phyloP scores from a whole-genome alignment of 176 grass and related monocot species.

The Leersia perrieri region DNA sequence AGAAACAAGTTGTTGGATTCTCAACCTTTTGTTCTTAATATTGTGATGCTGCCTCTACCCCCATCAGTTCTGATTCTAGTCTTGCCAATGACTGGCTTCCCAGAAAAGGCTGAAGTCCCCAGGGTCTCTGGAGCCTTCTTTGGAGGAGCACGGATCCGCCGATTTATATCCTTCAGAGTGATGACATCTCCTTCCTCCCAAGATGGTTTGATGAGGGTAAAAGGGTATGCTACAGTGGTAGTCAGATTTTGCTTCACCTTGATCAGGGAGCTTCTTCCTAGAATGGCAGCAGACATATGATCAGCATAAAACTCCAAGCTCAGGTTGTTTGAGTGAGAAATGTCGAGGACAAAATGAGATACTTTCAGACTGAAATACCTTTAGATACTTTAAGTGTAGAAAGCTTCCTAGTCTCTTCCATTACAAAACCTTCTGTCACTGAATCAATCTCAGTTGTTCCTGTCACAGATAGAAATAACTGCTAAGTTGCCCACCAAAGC shows the following conservation, averaged over 20 bases:
- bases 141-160: slow-evolving; percentile 59
- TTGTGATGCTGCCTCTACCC: slow-evolving; percentile 95
- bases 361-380: slow-evolving; percentile 49
- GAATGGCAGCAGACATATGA: slow-evolving; percentile 27
- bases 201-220: slow-evolving; percentile 86
- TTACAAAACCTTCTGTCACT: slow-evolving; percentile 42
- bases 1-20: slow-evolving; percentile 9
- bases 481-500: background rate
- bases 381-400: slow-evolving; percentile 77
- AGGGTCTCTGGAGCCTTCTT: slow-evolving; percentile 42
- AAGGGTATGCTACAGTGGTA: slow-evolving; percentile 71
- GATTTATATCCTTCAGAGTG: slow-evolving; percentile 86
- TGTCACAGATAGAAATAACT: slow-evolving; percentile 39
- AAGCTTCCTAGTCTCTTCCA: slow-evolving; percentile 53
- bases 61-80: slow-evolving; percentile 84
- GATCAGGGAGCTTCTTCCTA: slow-evolving; percentile 56
- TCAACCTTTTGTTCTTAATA: slow-evolving; percentile 89
- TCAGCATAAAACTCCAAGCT: slow-evolving; percentile 18
- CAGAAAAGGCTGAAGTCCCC: slow-evolving; percentile 78
- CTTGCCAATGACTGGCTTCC: slow-evolving; percentile 84
- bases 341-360: slow-evolving; percentile 15
- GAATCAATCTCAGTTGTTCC: slow-evolving; percentile 55
- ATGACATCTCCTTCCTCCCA: slow-evolving; percentile 71
- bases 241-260: slow-evolving; percentile 61
- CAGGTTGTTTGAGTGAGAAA: slow-evolving; percentile 12